Percentiles rank a stretch among this genome's conserved stretches.
phyloP scores from a whole-genome alignment of 1,284 basidiomycete genomes.

The Ustanciosporium gigantosporum region DNA sequence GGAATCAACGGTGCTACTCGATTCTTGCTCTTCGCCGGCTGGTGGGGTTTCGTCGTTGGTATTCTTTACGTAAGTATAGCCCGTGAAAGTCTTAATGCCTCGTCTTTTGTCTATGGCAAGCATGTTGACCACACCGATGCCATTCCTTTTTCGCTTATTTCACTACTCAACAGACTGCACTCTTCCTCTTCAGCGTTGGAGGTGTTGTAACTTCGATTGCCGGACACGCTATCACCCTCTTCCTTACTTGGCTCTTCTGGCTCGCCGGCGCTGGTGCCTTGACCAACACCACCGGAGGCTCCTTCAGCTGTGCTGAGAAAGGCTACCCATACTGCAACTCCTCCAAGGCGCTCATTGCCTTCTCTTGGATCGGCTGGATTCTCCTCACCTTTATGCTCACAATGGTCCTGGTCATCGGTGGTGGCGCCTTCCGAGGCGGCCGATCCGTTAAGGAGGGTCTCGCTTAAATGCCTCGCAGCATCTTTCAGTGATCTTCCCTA shows the following conservation, averaged over 20 bases:
- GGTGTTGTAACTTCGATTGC: constrained; percentile 59
- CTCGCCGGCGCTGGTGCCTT: constrained; percentile 54
- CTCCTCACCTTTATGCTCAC: constrained; percentile 50
- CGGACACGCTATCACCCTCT: constrained; percentile 50
- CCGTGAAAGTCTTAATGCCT: too few species aligned
- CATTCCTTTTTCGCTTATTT: not conserved
- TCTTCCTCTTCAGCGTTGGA: constrained; percentile 57
- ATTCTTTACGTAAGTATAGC: constrained; percentile 51
- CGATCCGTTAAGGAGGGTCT: constrained; percentile 57
- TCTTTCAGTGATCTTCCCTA: too few species aligned
- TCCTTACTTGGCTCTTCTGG: constrained; percentile 57
- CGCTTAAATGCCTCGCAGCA: constrained; percentile 25
- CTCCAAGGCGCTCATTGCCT: constrained; percentile 55
- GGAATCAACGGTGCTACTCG: constrained; percentile 45
- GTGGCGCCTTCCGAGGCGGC: constrained; percentile 57
- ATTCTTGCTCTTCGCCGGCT: constrained; percentile 55
- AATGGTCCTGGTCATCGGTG: constrained; percentile 48
- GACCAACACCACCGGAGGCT: constrained; percentile 41
- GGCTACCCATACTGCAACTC: constrained; percentile 49
- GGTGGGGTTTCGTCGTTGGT: constrained; percentile 57
- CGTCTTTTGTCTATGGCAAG: too few species aligned
- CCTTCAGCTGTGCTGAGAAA: constrained; percentile 20
- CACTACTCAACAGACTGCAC: constrained; percentile 30
- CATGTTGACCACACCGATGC: too few species aligned
- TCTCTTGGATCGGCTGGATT: constrained; percentile 58